Percentiles rank a stretch among this genome's conserved stretches.
Conservation (phyloP, 2,329 filamentous ascomycete genomes). For the Bipolaris sorokiniana region DNA sequence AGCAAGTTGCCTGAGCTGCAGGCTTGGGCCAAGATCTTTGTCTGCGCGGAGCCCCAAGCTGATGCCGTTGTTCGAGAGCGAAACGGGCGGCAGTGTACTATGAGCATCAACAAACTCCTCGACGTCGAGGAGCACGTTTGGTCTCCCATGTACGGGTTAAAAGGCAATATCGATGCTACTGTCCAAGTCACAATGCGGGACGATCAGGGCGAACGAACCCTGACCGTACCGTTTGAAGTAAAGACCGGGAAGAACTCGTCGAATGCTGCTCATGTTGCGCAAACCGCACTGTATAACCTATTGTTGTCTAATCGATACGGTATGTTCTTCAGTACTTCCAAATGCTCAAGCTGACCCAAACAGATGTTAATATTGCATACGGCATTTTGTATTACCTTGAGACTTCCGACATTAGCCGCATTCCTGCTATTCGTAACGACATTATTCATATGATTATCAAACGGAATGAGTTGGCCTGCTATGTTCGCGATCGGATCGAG, state of each 20-base stretch:
- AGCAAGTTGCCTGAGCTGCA: conserved; percentile 83
- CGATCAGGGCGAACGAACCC: conserved; percentile 65
- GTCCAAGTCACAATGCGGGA: conserved; percentile 85
- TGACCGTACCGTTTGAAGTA: conserved; percentile 92
- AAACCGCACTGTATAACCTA: conserved; percentile 93
- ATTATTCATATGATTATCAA: conserved; percentile 96
- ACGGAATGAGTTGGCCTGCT: conserved; percentile 85
- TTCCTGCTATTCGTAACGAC: conserved; percentile 85
- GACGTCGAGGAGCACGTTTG: conserved; percentile 98
- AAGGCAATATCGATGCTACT: conserved; percentile 97
- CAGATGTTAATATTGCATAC: conserved; percentile 85
- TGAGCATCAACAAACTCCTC: conserved; percentile 91
- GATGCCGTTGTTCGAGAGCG: conserved; percentile 80
- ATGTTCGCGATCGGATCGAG: conserved; percentile 79
- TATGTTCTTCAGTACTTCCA: conserved; percentile 37
- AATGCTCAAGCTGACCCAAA: conserved; percentile 18
- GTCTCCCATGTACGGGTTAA: conserved; percentile 96
- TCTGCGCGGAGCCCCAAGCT: conserved; percentile 71
- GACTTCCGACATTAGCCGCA: conserved; percentile 80
- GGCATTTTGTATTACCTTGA: conserved; percentile 97
- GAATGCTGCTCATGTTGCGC: conserved; percentile 83
- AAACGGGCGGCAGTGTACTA: conserved; percentile 74
- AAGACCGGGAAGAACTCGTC: conserved; percentile 87
- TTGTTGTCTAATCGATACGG: conserved; percentile 89
- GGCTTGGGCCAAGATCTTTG: conserved; percentile 82